phyloP scores from a whole-genome alignment of 192 early-diverging fungal genomes.

The Spizellomyces punctatus region DNA sequence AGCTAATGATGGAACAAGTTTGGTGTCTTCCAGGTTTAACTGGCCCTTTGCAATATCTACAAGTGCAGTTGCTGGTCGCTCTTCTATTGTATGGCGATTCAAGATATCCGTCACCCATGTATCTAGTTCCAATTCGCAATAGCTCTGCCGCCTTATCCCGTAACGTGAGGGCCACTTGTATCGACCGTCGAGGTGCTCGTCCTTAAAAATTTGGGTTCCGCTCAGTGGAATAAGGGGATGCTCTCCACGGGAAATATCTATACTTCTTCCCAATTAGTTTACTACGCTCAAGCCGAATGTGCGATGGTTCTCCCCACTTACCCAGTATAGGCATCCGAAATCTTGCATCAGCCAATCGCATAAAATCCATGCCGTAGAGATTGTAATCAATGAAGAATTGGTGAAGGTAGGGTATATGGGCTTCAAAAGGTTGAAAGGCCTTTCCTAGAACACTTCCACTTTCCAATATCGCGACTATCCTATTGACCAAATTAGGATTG shows the following conservation, averaged over 20 bases:
- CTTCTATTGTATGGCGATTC: constrained; percentile 52
- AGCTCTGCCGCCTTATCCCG: constrained; percentile 47
- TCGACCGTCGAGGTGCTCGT: neutral
- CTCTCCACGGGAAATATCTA: too few species aligned
- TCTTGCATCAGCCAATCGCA: constrained; percentile 54
- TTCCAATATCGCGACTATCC: constrained; percentile 67
- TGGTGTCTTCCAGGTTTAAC: constrained; percentile 22
- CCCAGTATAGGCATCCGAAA: constrained; percentile 37
- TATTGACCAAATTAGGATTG: constrained; percentile 61
- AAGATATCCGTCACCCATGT: constrained; percentile 59
- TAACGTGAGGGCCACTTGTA: constrained; percentile 21
- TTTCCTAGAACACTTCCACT: constrained; percentile 74
- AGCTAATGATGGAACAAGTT: constrained; percentile 64
- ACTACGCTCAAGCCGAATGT: too few species aligned
- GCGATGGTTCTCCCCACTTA: neutral
- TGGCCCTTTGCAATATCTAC: constrained; percentile 5
- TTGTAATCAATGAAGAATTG: constrained; percentile 91
- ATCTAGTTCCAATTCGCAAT: constrained; percentile 81
- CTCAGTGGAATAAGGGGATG: too few species aligned
- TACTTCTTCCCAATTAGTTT: too few species aligned
- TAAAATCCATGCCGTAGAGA: constrained; percentile 83
- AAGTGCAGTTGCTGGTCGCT: constrained; percentile 29
- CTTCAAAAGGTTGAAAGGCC: constrained; percentile 72
- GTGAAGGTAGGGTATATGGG: constrained; percentile 78
- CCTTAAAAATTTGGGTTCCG: too few species aligned